Evolutionary conservation across 228 moss, liverwort and hornwort genomes (phyloP), one percentile per base, ranked within the genome.

Genomic region (Sphagnum fallax): DNA sequence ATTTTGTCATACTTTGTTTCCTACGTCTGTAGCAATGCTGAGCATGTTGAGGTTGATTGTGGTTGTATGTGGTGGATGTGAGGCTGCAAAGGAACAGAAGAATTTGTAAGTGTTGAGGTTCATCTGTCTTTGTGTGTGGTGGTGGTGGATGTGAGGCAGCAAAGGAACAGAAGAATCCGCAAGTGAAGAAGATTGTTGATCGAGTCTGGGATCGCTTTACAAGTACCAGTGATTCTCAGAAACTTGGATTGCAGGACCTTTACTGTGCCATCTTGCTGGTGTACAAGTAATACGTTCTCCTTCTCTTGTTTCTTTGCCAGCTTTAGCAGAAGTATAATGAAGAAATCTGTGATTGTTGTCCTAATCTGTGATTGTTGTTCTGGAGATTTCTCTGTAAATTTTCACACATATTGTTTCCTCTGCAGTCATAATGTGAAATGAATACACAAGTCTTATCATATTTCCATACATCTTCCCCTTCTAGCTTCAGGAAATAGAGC

Each of bases 221-320:
- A 13, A 88, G 75, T 53, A 82, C 77, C 8, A 88, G 83, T 67
- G 88, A 87, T 13, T 13, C 72, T 16, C 73, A 77, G 18, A 73
- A 53, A 48, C 82, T 97, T 51, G 87, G 68, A 7, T 72, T 78
- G 48, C 87, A 81, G 53, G 93, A 97, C 74, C 80, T 97, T 50
- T 97, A 97, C 81, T 88, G 91, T 65, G 93, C 97, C 57, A 67
- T 97, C 66, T 82, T 97, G 58, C 87, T 97, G 16, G 81, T 90
- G 69, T 97, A 97, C 85, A 97, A 90, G 96, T 96, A 82, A 89
- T 81, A 49, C n/a, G n/a, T 5, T 69, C 10, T 14, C 63, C 63
- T 60, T 57, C 69, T 69, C 0, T 70, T 10, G 4, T 61, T 61
- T 16, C 8, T 8, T 64, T 16, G 8, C 15, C 9, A 64, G 16